A percentile compares a stretch with the other conserved stretches of the same genome.
These are phyloP conservation scores for Dendrobium huoshanense DNA, from an alignment of 106 monocot genomes.

Conservation along the genomic window DNA sequence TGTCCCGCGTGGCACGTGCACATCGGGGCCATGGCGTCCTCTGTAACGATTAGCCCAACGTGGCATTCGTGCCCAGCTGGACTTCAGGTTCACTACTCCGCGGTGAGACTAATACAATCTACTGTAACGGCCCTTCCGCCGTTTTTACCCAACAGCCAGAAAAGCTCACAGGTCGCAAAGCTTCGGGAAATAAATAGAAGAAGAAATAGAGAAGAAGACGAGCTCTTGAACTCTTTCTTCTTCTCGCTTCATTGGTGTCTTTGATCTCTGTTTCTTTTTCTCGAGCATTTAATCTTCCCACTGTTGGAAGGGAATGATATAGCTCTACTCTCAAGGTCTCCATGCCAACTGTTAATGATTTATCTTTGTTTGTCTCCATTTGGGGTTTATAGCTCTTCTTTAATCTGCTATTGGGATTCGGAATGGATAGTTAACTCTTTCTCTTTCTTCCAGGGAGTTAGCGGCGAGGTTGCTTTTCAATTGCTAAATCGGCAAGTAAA, in stretches of 20 bases:
- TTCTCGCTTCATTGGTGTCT: background rate
- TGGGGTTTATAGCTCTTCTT: background rate
- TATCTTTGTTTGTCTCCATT: background rate
- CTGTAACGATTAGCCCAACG: background rate
- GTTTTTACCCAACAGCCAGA: background rate
- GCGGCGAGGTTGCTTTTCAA: background rate
- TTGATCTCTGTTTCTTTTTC: background rate
- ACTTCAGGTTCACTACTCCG: background rate
- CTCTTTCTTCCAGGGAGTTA: background rate
- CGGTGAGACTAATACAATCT: background rate
- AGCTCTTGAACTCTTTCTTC: background rate
- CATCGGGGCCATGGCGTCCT: background rate
- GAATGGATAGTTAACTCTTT: background rate
- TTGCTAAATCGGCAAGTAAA: background rate
- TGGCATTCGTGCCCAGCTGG: background rate
- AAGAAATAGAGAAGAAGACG: background rate
- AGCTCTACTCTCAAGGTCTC: background rate
- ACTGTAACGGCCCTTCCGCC: too few species aligned
- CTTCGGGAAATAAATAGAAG: slow-evolving; percentile 1
- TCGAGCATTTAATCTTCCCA: background rate
- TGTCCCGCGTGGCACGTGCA: slow-evolving; percentile 4
- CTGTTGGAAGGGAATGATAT: background rate
- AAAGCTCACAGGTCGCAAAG: background rate
- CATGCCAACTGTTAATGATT: background rate
- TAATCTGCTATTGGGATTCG: background rate